phyloP scores from a whole-genome alignment of 257 asterid species.

The Voacanga thouarsii region DNA sequence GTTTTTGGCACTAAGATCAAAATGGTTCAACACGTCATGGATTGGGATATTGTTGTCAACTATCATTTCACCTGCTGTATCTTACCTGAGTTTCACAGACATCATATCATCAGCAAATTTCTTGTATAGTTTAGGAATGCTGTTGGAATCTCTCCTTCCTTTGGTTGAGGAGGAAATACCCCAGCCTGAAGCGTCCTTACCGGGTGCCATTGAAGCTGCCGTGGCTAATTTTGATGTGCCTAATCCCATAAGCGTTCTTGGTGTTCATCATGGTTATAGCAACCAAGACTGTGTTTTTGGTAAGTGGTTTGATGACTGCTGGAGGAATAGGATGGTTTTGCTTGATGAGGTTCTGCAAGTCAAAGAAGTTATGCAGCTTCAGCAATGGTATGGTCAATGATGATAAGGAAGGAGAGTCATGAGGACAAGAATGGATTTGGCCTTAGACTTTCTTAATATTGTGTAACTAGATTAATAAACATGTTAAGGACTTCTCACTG shows the following conservation, averaged over 20 bases:
- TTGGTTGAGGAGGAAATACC: slow-evolving; percentile 43
- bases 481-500: not conserved
- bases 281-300: slow-evolving; percentile 45
- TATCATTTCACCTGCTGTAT: slow-evolving; percentile 35
- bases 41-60: slow-evolving; percentile 52
- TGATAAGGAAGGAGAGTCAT: slow-evolving; percentile 6
- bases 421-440: not conserved
- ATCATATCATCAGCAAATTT: slow-evolving; percentile 55
- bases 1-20: slow-evolving; percentile 36
- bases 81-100: slow-evolving; percentile 36
- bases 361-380: slow-evolving; percentile 42
- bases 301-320: slow-evolving; percentile 45
- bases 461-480: too few species aligned
- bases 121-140: slow-evolving; percentile 65
- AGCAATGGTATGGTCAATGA: slow-evolving; percentile 1
- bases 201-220: slow-evolving; percentile 43
- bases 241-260: slow-evolving; percentile 55
- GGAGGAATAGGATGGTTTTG: slow-evolving; percentile 51
- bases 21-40: slow-evolving; percentile 68
- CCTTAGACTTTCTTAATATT: not conserved
- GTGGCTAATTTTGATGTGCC: slow-evolving; percentile 47
- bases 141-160: slow-evolving; percentile 54
- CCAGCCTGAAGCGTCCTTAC: slow-evolving; percentile 43
- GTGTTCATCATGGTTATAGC: slow-evolving; percentile 54
- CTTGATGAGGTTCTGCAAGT: slow-evolving; percentile 46